Evolutionary conservation across 2,329 filamentous ascomycete species (phyloP).

Genomic region (Cladophialophora carrionii): DNA sequence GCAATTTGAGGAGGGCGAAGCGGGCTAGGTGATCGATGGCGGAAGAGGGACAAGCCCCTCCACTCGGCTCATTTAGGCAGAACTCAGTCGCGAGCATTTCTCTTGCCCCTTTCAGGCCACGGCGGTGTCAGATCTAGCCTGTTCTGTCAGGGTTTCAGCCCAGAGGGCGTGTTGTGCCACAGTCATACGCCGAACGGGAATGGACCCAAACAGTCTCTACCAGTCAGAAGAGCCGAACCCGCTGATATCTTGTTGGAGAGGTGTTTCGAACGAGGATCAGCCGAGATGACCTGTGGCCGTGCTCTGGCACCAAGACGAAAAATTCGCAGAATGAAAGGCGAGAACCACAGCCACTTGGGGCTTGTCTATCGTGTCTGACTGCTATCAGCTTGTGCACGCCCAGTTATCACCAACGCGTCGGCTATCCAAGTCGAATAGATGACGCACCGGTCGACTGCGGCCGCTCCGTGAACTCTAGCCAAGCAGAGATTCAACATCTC

Average conservation of each 20-base stretch:
- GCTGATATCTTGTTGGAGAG: conserved; percentile 16
- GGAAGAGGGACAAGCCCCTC: conserved; percentile 3
- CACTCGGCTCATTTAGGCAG: conserved; percentile 10
- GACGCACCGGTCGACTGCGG: not conserved
- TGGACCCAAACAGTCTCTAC: conserved; percentile 6
- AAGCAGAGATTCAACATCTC: not conserved
- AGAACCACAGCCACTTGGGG: not conserved
- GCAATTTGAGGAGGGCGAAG: conserved; percentile 13
- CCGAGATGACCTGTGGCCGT: conserved; percentile 18
- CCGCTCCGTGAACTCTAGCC: not conserved
- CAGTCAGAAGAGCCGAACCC: not conserved
- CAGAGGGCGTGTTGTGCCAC: conserved; percentile 30
- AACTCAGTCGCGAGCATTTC: conserved; percentile 11
- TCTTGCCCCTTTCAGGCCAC: conserved; percentile 25
- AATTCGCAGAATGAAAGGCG: not conserved
- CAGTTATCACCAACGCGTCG: not conserved
- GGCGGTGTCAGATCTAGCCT: conserved; percentile 20
- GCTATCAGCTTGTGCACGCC: not conserved
- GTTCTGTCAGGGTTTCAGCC: conserved; percentile 28
- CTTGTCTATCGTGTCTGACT: not conserved
- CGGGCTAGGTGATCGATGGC: conserved; percentile 7
- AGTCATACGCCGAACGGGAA: conserved; percentile 21
- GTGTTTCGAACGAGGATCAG: conserved; percentile 22
- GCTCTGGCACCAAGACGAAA: not conserved
- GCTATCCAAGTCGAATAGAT: not conserved